These are phyloP conservation scores for Celoporthe dispersa DNA, from an alignment of 2,329 filamentous ascomycete genomes.

Conservation along the genomic window DNA sequence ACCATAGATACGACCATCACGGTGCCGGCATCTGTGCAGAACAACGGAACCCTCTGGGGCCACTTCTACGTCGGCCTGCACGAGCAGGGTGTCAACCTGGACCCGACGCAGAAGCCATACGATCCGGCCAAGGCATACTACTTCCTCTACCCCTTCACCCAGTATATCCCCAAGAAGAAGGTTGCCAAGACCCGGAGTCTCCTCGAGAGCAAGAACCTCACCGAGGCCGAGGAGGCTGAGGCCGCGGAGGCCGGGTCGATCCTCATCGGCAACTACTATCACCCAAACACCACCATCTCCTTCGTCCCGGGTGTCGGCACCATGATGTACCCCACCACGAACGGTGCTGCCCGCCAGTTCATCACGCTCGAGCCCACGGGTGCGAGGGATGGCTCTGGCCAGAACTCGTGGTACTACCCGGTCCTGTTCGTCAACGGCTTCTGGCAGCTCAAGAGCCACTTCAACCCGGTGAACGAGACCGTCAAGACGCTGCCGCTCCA, in stretches of 20 bases:
- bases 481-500: slow-evolving; percentile 81
- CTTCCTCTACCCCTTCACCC: slow-evolving; percentile 83
- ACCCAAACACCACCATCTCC: slow-evolving; percentile 90
- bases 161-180: slow-evolving; percentile 92
- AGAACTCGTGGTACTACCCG: slow-evolving; percentile 93
- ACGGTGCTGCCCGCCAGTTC: slow-evolving; percentile 77
- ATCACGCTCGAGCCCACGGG: slow-evolving; percentile 79
- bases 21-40: slow-evolving; percentile 79
- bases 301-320: slow-evolving; percentile 81
- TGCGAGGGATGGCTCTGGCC: slow-evolving; percentile 79
- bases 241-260: slow-evolving; percentile 64
- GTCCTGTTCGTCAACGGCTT: slow-evolving; percentile 94
- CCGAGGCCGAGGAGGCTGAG: slow-evolving; percentile 55
- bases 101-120: slow-evolving; percentile 74
- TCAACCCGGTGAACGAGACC: slow-evolving; percentile 90
- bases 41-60: slow-evolving; percentile 92
- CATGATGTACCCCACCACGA: slow-evolving; percentile 67
- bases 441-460: slow-evolving; percentile 92
- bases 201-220: slow-evolving; percentile 58
- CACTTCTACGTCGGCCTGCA: slow-evolving; percentile 88
- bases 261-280: slow-evolving; percentile 80
- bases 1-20: slow-evolving; percentile 76
- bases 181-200: slow-evolving; percentile 85
- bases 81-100: slow-evolving; percentile 66
- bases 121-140: slow-evolving; percentile 78